These are phyloP conservation scores for Sporothrix sp. DNA, from an alignment of 2,329 filamentous ascomycete species.

Conservation along the genomic window DNA sequence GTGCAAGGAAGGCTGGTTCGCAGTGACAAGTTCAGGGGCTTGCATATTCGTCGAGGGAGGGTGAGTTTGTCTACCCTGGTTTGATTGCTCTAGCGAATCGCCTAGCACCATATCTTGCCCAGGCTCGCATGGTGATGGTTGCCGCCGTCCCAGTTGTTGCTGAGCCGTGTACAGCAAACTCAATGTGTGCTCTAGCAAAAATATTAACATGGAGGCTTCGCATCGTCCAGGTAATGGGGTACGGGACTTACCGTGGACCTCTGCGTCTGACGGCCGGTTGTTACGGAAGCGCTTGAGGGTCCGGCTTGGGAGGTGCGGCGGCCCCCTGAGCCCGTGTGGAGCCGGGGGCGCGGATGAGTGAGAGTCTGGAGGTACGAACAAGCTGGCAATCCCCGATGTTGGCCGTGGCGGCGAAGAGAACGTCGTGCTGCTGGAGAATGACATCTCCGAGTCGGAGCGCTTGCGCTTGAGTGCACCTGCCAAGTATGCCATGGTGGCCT, in stretches of 20 bases:
- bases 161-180: conserved; percentile 45
- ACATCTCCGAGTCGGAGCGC: conserved; percentile 50
- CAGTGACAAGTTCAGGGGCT: no score
- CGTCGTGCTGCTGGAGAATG: conserved; percentile 34
- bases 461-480: conserved; percentile 47
- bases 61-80: no score
- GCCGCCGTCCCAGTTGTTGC: conserved; percentile 14
- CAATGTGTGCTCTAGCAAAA: conserved; percentile 43
- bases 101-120: background rate
- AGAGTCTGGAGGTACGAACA: no score
- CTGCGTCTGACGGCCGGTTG: conserved; percentile 45
- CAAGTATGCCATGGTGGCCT: conserved; percentile 34
- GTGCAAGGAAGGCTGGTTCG: conserved; percentile 44
- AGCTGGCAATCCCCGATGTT: conserved; percentile 26
- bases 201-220: no score
- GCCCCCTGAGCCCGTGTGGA: conserved; percentile 24
- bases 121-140: background rate
- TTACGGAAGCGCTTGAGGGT: conserved; percentile 54
- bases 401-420: conserved; percentile 31
- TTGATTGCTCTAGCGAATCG: no score
- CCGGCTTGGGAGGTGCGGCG: conserved; percentile 42
- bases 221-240: no score
- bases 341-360: conserved; percentile 25
- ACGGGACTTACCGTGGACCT: conserved; percentile 42
- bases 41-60: no score